Percentiles rank a stretch among this genome's conserved stretches.
Evolutionary conservation across 106 monocot species (phyloP).

Genomic region (Vanilla planifolia): DNA sequence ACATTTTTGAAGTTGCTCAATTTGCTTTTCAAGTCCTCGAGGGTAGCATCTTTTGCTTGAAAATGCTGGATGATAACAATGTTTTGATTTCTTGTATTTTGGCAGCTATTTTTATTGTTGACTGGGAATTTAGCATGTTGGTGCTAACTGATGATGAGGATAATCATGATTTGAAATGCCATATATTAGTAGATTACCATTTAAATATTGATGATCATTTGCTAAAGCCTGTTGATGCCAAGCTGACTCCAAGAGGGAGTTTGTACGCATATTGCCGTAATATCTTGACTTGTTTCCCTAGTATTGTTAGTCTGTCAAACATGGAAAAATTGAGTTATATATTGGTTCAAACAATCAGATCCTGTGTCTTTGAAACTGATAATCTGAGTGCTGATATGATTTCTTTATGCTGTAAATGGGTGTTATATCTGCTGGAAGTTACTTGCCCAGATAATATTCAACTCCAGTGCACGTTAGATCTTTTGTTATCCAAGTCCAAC

Average conservation of each 20-base stretch:
- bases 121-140: conserved; percentile 62
- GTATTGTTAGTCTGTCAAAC: conserved; percentile 19
- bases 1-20: conserved; percentile 35
- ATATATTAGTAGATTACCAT: background rate
- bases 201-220: conserved; percentile 10
- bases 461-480: conserved; percentile 54
- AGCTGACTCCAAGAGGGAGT: conserved; percentile 30
- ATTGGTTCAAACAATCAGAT: conserved; percentile 57
- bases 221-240: conserved; percentile 16
- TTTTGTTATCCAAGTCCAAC: conserved; percentile 45
- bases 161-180: background rate
- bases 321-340: conserved; percentile 28
- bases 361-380: conserved; percentile 47
- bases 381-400: conserved; percentile 13
- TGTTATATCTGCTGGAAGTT: conserved; percentile 34
- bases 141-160: conserved; percentile 4
- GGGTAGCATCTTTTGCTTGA: conserved; percentile 53
- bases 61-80: conserved; percentile 26
- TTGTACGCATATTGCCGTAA: conserved; percentile 24
- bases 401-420: conserved; percentile 58
- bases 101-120: conserved; percentile 62
- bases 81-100: conserved; percentile 55
- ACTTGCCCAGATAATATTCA: conserved; percentile 33
- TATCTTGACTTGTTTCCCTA: conserved; percentile 29
- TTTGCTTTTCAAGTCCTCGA: conserved; percentile 73